Evolutionary conservation across 352 stramenopile genomes (phyloP).

Genomic region (Thalassiosira pacifica): DNA sequence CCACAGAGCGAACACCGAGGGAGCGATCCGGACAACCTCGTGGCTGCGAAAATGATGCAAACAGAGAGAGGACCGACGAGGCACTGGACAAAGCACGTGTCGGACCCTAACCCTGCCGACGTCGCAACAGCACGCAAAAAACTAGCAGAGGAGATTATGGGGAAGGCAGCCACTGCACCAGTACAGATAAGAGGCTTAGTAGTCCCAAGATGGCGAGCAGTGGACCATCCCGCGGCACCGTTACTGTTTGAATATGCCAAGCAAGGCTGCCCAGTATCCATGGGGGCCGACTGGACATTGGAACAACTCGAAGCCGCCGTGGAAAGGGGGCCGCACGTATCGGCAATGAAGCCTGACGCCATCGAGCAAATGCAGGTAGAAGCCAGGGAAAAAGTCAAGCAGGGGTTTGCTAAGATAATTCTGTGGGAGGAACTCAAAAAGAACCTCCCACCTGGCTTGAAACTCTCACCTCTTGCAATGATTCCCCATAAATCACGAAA

Average conservation of each 20-base stretch:
- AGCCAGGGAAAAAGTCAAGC: conserved; percentile 7
- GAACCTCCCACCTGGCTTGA: neutral
- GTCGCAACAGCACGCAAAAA: too few relatives aligned
- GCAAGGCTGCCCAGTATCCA: conserved; percentile 36
- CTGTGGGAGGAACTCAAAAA: conserved; percentile 17
- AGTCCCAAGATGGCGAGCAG: neutral
- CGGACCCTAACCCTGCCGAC: too few relatives aligned
- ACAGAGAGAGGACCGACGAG: too few relatives aligned
- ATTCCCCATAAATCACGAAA: conserved; percentile 30
- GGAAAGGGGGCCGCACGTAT: conserved; percentile 20
- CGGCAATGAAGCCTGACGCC: conserved; percentile 22
- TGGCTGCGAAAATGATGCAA: too few relatives aligned
- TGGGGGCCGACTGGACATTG: conserved; percentile 23
- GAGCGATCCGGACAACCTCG: too few relatives aligned
- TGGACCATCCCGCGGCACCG: conserved; percentile 20
- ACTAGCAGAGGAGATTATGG: too few relatives aligned
- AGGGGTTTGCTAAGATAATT: conserved; percentile 1
- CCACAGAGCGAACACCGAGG: too few relatives aligned
- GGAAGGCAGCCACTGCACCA: too few relatives aligned
- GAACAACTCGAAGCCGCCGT: conserved; percentile 36
- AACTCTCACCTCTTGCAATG: conserved; percentile 35
- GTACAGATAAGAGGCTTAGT: neutral
- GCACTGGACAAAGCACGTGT: too few relatives aligned
- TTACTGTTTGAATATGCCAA: conserved; percentile 30
- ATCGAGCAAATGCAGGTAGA: conserved; percentile 26